These are phyloP conservation scores for Cyclocybe aegerita DNA, from an alignment of 768 basidiomycete species.

Conservation along the genomic window DNA sequence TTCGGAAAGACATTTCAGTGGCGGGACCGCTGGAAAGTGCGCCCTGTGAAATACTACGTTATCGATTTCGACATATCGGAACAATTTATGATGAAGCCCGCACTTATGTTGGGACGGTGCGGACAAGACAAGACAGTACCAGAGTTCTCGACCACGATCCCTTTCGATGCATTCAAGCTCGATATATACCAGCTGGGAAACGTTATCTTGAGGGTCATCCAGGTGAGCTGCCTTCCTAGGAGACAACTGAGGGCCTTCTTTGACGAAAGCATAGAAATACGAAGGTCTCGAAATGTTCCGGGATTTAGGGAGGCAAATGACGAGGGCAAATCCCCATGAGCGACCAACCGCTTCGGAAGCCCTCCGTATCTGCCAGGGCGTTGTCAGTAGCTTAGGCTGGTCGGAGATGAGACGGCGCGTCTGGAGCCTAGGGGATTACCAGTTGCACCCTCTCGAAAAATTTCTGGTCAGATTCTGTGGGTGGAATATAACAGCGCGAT, in stretches of 20 bases:
- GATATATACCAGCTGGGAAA: slow-evolving; percentile 29
- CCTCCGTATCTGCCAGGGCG: not conserved
- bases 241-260: too few relatives aligned
- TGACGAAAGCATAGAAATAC: not conserved
- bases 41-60: slow-evolving; percentile 24
- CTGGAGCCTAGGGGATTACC: slow-evolving; percentile 8
- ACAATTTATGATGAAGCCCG: not conserved
- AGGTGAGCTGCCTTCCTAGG: not conserved
- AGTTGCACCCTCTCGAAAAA: too few relatives aligned
- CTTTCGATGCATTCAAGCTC: slow-evolving; percentile 25
- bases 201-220: slow-evolving; percentile 4
- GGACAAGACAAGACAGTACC: slow-evolving; percentile 27
- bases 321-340: not conserved
- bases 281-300: not conserved
- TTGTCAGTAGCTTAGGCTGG: not conserved
- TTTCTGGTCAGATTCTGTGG: too few relatives aligned
- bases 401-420: too few relatives aligned
- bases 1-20: slow-evolving; percentile 2
- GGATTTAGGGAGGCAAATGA: not conserved
- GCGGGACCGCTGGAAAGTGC: slow-evolving; percentile 16
- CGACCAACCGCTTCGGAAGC: not conserved
- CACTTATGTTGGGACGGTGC: not conserved
- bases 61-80: slow-evolving; percentile 26
- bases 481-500: too few relatives aligned
- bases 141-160: slow-evolving; percentile 17